Base-by-base conservation (phyloP, 345 rosid genomes). In the Abelmoschus esculentus region DNA sequence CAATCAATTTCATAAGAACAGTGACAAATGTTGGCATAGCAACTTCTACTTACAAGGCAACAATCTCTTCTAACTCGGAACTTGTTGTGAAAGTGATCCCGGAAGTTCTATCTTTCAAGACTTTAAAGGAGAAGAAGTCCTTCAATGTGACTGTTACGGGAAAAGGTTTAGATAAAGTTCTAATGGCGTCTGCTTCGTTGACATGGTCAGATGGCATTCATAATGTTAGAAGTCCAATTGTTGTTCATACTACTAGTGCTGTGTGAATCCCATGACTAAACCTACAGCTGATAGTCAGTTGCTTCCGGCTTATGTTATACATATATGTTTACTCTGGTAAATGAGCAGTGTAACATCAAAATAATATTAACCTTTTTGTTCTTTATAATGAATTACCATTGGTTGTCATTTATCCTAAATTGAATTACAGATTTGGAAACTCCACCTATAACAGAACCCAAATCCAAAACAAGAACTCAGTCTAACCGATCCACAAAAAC, bases 1-100 rank as follows among this genome's bases (percentile, higher is more conserved):
- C 17, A 7, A 11, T 76, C 7, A 14, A 2, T 17, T 77, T 74
- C 49, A 58, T 19, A 1, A 63, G 76, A 60, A 68, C 70, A 14
- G 83, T 63, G 7, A 74, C 66, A 36, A 80, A 76, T 63, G 78
- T 71, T 32, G 79, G 80, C 0, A 12, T 0, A 9, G 61, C 73
- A 5, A 46, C 19, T 18, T 74, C 77, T 2, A 68, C 70, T 42
- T 71, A 74, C 54, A 52, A 52, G 4, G 72, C 38, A 9, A 0
- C 17, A 42, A 32, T 73, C 19, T 8, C 50, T 4, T 15, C 28
- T 0, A 17, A 3, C 18, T 19, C 72, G 4, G 18, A 59, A 5
- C 17, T 73, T 9, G 28, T 61, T 0, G 31, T 66, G 42, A 61
- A 9, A 22, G 79, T 73, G 14, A 53, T 17, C 32, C 77, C 77